phyloP scores from a whole-genome alignment of 352 stramenopile species.

The Phytophthora colocasiae region DNA sequence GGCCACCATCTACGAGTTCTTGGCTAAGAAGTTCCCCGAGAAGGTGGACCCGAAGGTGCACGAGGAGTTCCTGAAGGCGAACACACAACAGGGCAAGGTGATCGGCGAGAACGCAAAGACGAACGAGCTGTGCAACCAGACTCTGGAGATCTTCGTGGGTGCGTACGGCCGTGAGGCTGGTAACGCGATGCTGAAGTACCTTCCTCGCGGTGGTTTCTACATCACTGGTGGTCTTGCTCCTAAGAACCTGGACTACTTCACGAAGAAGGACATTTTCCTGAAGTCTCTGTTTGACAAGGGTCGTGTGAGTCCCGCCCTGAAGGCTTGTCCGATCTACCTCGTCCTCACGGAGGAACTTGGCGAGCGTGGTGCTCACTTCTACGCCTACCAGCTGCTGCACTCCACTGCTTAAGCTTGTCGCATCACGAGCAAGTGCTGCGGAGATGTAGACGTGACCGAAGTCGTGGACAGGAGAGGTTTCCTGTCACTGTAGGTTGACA shows the following conservation, averaged over 20 bases:
- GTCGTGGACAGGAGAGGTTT: constrained; percentile 10
- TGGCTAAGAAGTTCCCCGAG: constrained; percentile 90
- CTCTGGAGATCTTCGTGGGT: constrained; percentile 94
- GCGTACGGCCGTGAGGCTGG: constrained; percentile 96
- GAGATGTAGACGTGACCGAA: constrained; percentile 29
- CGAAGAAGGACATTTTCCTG: constrained; percentile 75
- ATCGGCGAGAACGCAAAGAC: constrained; percentile 88
- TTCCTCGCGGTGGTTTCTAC: constrained; percentile 96
- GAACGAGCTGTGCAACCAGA: constrained; percentile 82
- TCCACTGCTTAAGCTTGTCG: constrained; percentile 40
- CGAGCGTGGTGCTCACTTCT: constrained; percentile 89
- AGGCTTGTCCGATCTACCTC: constrained; percentile 86
- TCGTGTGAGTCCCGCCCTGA: constrained; percentile 78
- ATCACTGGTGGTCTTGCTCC: constrained; percentile 95
- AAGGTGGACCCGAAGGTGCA: constrained; percentile 85
- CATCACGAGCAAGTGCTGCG: constrained; percentile 24
- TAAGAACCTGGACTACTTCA: constrained; percentile 96
- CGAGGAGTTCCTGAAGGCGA: constrained; percentile 60
- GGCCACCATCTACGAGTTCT: constrained; percentile 96
- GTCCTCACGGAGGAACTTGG: constrained; percentile 91
- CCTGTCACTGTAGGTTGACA: constrained; percentile 9
- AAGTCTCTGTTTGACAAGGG: constrained; percentile 87
- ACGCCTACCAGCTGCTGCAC: constrained; percentile 77
- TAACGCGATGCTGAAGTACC: constrained; percentile 94
- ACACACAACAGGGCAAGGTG: constrained; percentile 73